Evolutionary conservation across 441 rosid genomes (phyloP).

Genomic region (Brassica hybrid): DNA sequence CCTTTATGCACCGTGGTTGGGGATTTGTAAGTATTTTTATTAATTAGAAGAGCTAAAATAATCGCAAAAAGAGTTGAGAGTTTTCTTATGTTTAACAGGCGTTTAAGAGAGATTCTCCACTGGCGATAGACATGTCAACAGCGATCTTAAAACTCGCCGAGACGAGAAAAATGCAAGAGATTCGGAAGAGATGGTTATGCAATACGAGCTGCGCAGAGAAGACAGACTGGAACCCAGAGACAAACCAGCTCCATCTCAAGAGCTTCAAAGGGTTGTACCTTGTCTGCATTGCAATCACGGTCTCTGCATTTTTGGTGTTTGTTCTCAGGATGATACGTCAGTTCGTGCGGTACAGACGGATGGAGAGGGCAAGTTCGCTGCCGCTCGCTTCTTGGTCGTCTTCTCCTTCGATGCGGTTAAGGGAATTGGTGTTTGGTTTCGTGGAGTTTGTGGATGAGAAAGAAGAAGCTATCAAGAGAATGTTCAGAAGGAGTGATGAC

Average conservation of each 20-base stretch:
- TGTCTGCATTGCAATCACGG: constrained; percentile 55
- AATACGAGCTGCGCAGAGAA: constrained; percentile 54
- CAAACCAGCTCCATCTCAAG: constrained; percentile 64
- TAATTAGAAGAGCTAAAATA: background rate
- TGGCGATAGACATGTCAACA: constrained; percentile 80
- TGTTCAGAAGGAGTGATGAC: constrained; percentile 49
- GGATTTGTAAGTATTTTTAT: constrained; percentile 81
- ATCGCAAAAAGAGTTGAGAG: constrained; percentile 6
- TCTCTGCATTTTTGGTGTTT: constrained; percentile 57
- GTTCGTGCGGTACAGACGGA: constrained; percentile 57
- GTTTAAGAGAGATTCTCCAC: constrained; percentile 70
- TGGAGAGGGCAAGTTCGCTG: constrained; percentile 37
- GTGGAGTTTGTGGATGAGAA: constrained; percentile 78
- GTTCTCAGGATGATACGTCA: constrained; percentile 58
- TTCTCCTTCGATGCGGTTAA: constrained; percentile 44
- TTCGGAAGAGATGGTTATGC: constrained; percentile 73
- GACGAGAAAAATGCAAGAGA: constrained; percentile 64
- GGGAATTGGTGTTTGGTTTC: constrained; percentile 55
- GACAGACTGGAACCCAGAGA: constrained; percentile 40
- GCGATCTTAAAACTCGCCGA: constrained; percentile 86
- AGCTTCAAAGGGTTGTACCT: constrained; percentile 92
- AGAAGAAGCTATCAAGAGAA: constrained; percentile 81
- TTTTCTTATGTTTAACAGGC: constrained; percentile 51
- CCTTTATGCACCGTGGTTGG: constrained; percentile 86
- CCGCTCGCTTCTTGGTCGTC: constrained; percentile 31